phyloP scores from a whole-genome alignment of 805 yeast species.

The Lipomyces japonicus region DNA sequence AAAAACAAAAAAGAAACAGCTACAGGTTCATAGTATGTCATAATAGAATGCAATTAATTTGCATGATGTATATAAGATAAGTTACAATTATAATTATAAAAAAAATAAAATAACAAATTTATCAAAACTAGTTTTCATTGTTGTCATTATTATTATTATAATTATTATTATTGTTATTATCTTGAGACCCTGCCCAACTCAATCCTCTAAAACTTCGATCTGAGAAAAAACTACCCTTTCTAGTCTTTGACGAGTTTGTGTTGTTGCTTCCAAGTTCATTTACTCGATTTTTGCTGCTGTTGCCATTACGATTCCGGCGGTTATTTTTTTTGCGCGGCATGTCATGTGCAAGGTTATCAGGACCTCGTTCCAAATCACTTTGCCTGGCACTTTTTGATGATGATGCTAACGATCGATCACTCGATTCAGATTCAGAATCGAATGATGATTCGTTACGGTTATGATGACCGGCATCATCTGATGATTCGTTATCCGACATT shows the following conservation, averaged over 20 bases:
- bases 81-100: too few relatives aligned
- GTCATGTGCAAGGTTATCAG: background rate
- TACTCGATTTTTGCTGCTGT: background rate
- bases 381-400: background rate
- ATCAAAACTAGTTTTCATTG: background rate
- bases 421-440: background rate
- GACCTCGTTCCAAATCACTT: constrained; percentile 3
- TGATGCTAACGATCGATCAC: background rate
- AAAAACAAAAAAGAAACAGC: too few relatives aligned
- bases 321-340: background rate
- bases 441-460: constrained; percentile 3
- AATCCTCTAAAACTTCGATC: constrained; percentile 6
- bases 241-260: background rate
- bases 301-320: constrained; percentile 1
- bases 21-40: too few relatives aligned
- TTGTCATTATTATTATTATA: background rate
- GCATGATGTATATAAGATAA: too few relatives aligned
- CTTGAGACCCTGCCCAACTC: background rate
- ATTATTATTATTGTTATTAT: background rate
- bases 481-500: constrained; percentile 12
- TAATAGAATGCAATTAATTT: too few relatives aligned
- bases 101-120: background rate
- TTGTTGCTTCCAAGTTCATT: background rate
- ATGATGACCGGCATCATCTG: background rate
- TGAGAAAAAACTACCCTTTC: constrained; percentile 18